phyloP scores from a whole-genome alignment of 225 moss, liverwort and hornwort species.

The Bryum argenteum region DNA sequence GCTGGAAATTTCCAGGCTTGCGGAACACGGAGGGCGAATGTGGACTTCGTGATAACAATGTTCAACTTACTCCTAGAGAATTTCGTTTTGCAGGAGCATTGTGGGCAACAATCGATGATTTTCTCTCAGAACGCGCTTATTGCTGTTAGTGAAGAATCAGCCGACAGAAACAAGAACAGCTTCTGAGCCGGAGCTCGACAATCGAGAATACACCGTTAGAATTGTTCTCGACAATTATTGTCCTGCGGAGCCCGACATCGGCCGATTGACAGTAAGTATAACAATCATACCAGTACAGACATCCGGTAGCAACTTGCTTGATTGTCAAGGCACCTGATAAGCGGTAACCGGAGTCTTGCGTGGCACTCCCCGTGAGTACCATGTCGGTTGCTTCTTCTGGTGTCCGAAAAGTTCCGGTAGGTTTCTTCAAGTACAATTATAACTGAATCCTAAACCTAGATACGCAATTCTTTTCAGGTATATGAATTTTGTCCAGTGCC shows the following conservation, averaged over 20 bases:
- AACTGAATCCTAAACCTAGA: conserved; percentile 9
- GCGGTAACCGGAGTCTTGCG: conserved; percentile 21
- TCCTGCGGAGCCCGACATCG: conserved; percentile 6
- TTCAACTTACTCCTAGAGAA: neutral
- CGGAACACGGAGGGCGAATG: conserved; percentile 24
- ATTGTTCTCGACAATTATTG: neutral
- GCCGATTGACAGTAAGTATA: conserved; percentile 11
- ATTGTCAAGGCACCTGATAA: conserved; percentile 26
- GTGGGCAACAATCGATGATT: neutral
- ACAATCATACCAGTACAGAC: conserved; percentile 17
- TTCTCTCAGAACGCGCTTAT: neutral
- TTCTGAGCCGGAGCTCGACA: neutral
- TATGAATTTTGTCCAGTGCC: neutral
- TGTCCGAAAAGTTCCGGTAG: conserved; percentile 14
- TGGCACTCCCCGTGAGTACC: conserved; percentile 28
- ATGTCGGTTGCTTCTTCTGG: conserved; percentile 22
- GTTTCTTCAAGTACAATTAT: neutral
- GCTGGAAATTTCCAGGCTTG: conserved; percentile 22
- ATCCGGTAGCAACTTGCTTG: conserved; percentile 29
- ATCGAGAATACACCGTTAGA: neutral
- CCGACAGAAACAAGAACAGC: conserved; percentile 4
- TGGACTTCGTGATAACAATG: conserved; percentile 23
- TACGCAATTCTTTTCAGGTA: conserved; percentile 11
- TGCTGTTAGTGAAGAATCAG: conserved; percentile 18
- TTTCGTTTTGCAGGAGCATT: conserved; percentile 1